phyloP scores from a whole-genome alignment of 1,139 yeast genomes.

The Lodderomyces metapsilosis region DNA sequence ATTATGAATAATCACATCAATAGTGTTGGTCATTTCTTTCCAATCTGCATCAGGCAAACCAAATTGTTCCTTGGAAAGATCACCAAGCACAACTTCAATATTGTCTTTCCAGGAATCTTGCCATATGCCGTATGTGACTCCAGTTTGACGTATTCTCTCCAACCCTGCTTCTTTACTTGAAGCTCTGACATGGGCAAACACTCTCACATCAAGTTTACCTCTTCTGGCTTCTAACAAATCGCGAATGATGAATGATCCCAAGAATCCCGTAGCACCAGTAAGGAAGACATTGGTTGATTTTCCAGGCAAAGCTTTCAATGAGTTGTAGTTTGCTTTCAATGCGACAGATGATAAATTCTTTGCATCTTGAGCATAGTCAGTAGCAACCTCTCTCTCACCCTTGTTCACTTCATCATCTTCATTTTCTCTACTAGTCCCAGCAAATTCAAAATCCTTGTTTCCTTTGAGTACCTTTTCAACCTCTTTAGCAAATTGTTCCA shows the following conservation, averaged over 20 bases:
- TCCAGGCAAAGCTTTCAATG: conserved; percentile 27
- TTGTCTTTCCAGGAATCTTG: conserved; percentile 54
- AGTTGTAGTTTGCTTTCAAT: conserved; percentile 41
- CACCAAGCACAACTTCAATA: conserved; percentile 79
- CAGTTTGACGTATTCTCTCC: conserved; percentile 73
- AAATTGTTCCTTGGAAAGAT: conserved; percentile 67
- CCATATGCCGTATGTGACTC: conserved; percentile 87
- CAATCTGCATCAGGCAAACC: conserved; percentile 65
- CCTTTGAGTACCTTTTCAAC: conserved; percentile 56
- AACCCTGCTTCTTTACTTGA: conserved; percentile 63
- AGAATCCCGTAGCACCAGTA: conserved; percentile 96
- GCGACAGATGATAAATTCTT: conserved; percentile 45
- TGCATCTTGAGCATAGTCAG: conserved; percentile 78
- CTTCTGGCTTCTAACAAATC: conserved; percentile 59
- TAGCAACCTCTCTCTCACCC: conserved; percentile 19
- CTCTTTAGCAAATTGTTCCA: conserved; percentile 72
- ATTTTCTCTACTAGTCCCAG: conserved; percentile 9
- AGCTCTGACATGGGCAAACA: conserved; percentile 93
- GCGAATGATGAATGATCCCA: conserved; percentile 83
- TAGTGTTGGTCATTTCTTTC: conserved; percentile 50
- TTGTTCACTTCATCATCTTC: conserved; percentile 10
- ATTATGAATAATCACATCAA: conserved; percentile 89
- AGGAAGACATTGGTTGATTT: conserved; percentile 66
- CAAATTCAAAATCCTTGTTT: conserved; percentile 42
- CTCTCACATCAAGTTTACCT: conserved; percentile 43